Conservation (phyloP, 805 yeast genomes). For the Metschnikowia gelsemii region DNA sequence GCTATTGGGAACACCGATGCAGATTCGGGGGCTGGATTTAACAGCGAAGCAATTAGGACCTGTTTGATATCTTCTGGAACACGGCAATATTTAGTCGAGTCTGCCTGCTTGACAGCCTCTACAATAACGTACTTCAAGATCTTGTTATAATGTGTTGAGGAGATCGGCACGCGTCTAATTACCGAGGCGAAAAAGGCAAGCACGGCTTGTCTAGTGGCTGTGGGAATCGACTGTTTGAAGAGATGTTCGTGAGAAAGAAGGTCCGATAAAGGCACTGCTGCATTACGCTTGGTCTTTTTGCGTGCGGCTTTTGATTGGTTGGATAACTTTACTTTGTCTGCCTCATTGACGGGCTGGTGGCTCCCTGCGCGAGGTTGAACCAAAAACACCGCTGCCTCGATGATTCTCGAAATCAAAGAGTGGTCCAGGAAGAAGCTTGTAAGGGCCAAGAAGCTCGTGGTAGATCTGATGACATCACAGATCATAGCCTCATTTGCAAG, state of each 20-base stretch:
- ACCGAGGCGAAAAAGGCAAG: constrained; percentile 50
- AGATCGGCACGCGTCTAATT: constrained; percentile 49
- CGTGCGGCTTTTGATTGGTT: constrained; percentile 20
- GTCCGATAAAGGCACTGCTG: constrained; percentile 60
- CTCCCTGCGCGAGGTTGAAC: constrained; percentile 35
- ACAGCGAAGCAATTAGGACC: constrained; percentile 52
- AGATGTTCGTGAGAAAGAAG: constrained; percentile 62
- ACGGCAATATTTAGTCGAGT: constrained; percentile 22
- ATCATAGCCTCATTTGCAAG: constrained; percentile 40
- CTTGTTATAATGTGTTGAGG: constrained; percentile 62
- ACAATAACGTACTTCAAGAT: constrained; percentile 43
- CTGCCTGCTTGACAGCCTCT: constrained; percentile 35
- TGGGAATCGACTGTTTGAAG: constrained; percentile 46
- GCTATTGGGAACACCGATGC: constrained; percentile 74
- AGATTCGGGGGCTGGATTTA: constrained; percentile 66
- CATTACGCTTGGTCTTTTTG: constrained; percentile 43
- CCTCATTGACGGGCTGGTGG: constrained; percentile 1
- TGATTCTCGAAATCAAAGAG: constrained; percentile 51
- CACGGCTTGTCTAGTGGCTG: constrained; percentile 32
- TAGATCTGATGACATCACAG: constrained; percentile 34
- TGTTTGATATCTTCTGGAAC: constrained; percentile 35
- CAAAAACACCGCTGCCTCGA: constrained; percentile 52
- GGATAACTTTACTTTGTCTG: constrained; percentile 7
- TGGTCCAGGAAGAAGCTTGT: constrained; percentile 48
- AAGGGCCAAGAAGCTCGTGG: constrained; percentile 29